Conservation (phyloP, 2,329 filamentous ascomycete genomes). For the Periglandula ipomoeae region DNA sequence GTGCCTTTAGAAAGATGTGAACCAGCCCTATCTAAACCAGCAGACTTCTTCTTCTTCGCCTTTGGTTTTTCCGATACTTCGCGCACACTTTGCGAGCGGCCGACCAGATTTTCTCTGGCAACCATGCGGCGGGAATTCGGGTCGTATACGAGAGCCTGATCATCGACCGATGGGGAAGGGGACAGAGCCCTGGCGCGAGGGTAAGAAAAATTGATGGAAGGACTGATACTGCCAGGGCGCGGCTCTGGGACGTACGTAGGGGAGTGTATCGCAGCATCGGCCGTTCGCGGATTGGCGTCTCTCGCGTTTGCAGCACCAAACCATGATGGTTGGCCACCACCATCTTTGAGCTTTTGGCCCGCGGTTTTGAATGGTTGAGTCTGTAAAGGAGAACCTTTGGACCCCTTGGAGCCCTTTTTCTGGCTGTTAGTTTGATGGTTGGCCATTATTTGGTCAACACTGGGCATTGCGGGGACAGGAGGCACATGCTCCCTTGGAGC, state of each 20-base stretch:
- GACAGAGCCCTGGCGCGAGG: constrained; percentile 34
- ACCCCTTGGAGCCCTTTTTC: constrained; percentile 26
- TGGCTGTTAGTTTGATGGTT: constrained; percentile 13
- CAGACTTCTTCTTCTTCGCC: constrained; percentile 34
- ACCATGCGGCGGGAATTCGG: constrained; percentile 58
- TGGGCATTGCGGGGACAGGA: constrained; percentile 67
- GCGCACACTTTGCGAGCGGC: constrained; percentile 31
- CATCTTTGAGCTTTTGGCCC: constrained; percentile 39
- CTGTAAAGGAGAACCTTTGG: constrained; percentile 32
- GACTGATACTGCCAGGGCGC: constrained; percentile 36
- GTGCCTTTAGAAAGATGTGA: constrained; percentile 43
- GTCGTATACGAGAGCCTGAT: constrained; percentile 49
- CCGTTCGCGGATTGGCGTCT: constrained; percentile 36
- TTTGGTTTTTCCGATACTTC: constrained; percentile 30
- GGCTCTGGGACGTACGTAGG: constrained; percentile 21
- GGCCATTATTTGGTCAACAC: constrained; percentile 25
- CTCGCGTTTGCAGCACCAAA: constrained; percentile 36
- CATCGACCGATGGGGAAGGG: constrained; percentile 16
- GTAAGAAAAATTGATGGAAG: constrained; percentile 52
- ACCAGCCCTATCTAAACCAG: constrained; percentile 27
- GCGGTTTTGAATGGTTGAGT: constrained; percentile 43
- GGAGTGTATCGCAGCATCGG: constrained; percentile 30
- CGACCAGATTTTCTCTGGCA: constrained; percentile 33
- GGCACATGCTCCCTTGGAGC: constrained; percentile 41
- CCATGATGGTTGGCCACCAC: constrained; percentile 36